Conservation (phyloP, 2,329 filamentous ascomycete genomes). For the Chaetomium sp. region DNA sequence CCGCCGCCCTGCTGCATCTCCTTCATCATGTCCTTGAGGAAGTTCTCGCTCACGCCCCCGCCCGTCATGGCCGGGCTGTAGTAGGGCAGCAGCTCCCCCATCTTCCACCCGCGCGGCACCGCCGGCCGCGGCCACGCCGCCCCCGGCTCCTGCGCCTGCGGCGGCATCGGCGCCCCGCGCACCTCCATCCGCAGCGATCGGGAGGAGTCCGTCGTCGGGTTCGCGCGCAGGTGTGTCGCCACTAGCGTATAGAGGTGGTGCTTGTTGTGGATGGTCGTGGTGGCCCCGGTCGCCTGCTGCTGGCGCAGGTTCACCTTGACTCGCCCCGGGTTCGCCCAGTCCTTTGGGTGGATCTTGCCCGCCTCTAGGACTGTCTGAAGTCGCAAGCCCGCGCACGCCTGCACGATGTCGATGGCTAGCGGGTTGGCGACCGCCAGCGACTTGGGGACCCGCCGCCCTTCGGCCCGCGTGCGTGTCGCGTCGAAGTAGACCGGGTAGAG, state of each 20-base stretch:
- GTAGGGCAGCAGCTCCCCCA: conserved; percentile 79
- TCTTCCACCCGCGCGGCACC: conserved; percentile 88
- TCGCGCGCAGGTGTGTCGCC: conserved; percentile 70
- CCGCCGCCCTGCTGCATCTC: conserved; percentile 64
- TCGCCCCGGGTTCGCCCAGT: conserved; percentile 95
- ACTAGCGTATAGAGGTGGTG: conserved; percentile 86
- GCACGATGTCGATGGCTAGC: conserved; percentile 83
- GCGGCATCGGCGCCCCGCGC: conserved; percentile 68
- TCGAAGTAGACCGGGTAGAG: conserved; percentile 98
- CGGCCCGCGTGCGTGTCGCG: conserved; percentile 67
- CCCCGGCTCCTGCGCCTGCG: conserved; percentile 50
- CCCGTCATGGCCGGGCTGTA: conserved; percentile 89
- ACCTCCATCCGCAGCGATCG: conserved; percentile 72
- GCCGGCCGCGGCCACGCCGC: conserved; percentile 72
- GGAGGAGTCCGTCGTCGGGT: conserved; percentile 73
- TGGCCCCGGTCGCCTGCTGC: neutral
- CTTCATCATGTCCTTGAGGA: conserved; percentile 95
- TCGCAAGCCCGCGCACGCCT: conserved; percentile 75
- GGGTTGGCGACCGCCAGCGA: conserved; percentile 79
- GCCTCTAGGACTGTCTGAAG: conserved; percentile 82
- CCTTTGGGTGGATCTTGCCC: conserved; percentile 89
- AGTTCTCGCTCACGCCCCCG: conserved; percentile 90
- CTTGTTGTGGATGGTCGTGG: conserved; percentile 64
- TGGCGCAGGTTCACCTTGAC: conserved; percentile 73
- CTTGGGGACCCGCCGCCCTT: conserved; percentile 77